phyloP scores from a whole-genome alignment of 2,329 filamentous ascomycete species.

The Ascocoryne sarcoides region DNA sequence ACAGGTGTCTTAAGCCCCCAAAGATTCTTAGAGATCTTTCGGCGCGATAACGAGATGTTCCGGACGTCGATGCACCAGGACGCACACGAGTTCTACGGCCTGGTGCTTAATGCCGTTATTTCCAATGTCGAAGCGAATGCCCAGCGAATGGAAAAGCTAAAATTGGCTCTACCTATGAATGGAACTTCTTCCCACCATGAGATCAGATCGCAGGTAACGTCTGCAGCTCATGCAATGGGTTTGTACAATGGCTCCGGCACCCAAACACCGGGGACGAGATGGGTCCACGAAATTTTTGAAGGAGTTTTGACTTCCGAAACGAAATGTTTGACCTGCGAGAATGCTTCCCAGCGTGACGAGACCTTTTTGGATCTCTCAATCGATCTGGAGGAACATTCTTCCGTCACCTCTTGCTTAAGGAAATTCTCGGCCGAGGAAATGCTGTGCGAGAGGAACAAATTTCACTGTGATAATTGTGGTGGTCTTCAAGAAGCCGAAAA shows the following conservation, averaged over 20 bases:
- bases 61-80: conserved; percentile 96
- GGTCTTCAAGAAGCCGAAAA: conserved; percentile 97
- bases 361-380: conserved; percentile 94
- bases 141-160: conserved; percentile 49
- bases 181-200: conserved; percentile 23
- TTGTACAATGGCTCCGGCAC: conserved; percentile 25
- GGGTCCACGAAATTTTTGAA: conserved; percentile 97
- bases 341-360: conserved; percentile 88
- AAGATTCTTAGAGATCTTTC: conserved; percentile 87
- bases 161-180: conserved; percentile 35
- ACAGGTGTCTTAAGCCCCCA: conserved; percentile 88
- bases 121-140: conserved; percentile 88
- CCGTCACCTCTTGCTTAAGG: conserved; percentile 86
- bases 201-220: conserved; percentile 38
- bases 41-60: conserved; percentile 95
- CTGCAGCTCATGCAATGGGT: conserved; percentile 33
- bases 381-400: conserved; percentile 89
- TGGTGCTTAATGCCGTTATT: conserved; percentile 93
- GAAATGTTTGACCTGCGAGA: conserved; percentile 92
- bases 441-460: conserved; percentile 97
- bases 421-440: conserved; percentile 98
- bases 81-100: conserved; percentile 91
- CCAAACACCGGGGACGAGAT: conserved; percentile 60
- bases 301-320: conserved; percentile 93
- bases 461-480: conserved; percentile 95